These are phyloP conservation scores for Ilyonectria robusta DNA, from an alignment of 2,329 filamentous ascomycete genomes.

Conservation along the genomic window DNA sequence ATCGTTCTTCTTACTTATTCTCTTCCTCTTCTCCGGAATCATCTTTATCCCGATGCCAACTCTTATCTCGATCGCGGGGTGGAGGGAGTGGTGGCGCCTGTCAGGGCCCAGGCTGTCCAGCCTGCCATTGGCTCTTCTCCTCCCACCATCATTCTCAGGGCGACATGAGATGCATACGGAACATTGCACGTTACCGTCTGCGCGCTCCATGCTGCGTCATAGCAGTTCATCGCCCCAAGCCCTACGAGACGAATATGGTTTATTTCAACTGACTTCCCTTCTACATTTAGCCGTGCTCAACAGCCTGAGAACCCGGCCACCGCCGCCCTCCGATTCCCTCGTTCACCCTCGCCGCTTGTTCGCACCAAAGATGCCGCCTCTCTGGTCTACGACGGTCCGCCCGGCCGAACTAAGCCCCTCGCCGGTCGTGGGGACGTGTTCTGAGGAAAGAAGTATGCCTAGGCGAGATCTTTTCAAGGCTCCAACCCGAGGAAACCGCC, in stretches of 20 bases:
- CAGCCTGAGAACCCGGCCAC: neutral
- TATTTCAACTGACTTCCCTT: neutral
- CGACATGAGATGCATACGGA: neutral
- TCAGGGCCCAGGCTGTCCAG: neutral
- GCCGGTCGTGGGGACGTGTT: neutral
- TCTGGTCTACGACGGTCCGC: neutral
- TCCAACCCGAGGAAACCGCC: neutral
- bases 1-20: too few species aligned
- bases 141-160: constrained; percentile 6
- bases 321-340: neutral
- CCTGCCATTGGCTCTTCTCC: neutral
- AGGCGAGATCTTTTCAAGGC: constrained; percentile 1
- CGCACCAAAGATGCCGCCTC: neutral
- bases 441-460: neutral
- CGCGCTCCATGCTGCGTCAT: neutral
- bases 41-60: too few species aligned
- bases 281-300: neutral
- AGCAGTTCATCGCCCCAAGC: neutral
- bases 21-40: too few species aligned
- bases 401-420: neutral
- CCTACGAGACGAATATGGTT: neutral
- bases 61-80: too few species aligned
- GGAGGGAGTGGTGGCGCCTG: neutral
- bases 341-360: neutral
- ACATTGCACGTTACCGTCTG: neutral